phyloP scores from a whole-genome alignment of 352 stramenopile species.

The Phytophthora podocarpi region DNA sequence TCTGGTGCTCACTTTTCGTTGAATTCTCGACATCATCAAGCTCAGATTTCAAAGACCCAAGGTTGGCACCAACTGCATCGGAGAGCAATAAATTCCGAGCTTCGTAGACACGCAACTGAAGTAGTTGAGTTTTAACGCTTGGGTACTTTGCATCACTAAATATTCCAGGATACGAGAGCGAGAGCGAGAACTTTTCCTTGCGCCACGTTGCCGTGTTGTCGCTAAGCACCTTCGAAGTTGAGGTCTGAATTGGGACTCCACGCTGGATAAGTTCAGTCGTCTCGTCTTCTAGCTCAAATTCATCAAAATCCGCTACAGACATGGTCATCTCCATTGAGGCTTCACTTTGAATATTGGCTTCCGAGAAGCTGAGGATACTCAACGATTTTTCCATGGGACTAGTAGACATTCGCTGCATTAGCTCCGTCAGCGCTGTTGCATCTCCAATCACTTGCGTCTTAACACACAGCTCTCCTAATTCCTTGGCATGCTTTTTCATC shows the following conservation, averaged over 20 bases:
- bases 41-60: slow-evolving; percentile 1
- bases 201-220: slow-evolving; percentile 48
- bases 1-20: neutral
- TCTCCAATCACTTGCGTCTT: slow-evolving; percentile 70
- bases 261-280: slow-evolving; percentile 49
- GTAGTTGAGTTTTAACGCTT: slow-evolving; percentile 37
- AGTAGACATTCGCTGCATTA: slow-evolving; percentile 45
- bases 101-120: slow-evolving; percentile 53
- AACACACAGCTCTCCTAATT: slow-evolving; percentile 69
- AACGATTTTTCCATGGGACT: slow-evolving; percentile 50
- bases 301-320: neutral
- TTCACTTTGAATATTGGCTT: slow-evolving; percentile 43
- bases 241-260: slow-evolving; percentile 47
- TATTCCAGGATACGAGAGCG: slow-evolving; percentile 69
- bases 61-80: neutral
- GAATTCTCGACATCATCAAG: neutral
- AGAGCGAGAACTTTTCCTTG: slow-evolving; percentile 67
- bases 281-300: slow-evolving; percentile 48
- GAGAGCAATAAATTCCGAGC: slow-evolving; percentile 48
- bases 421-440: slow-evolving; percentile 55
- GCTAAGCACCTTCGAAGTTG: slow-evolving; percentile 23
- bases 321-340: slow-evolving; percentile 6
- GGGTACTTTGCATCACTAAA: slow-evolving; percentile 48
- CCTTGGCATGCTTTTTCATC: slow-evolving; percentile 66
- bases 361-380: slow-evolving; percentile 63